These are phyloP conservation scores for Dendrobium nobile DNA, from an alignment of 106 monocot genomes.

Conservation along the genomic window DNA sequence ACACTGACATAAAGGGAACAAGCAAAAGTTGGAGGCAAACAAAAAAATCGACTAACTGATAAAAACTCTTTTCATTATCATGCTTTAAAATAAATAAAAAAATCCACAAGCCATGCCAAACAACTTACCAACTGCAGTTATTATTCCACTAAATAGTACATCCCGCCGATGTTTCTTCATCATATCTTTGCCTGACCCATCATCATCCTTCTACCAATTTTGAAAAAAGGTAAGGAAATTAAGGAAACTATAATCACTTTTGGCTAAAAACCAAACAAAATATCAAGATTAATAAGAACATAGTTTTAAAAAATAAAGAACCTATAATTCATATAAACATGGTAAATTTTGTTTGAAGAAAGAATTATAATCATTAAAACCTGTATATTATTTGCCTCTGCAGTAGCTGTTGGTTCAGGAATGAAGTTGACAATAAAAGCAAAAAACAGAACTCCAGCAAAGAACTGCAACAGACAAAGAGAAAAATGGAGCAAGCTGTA, in stretches of 20 bases:
- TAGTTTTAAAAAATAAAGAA: neutral
- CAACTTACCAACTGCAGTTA: slow-evolving; percentile 87
- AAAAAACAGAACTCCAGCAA: slow-evolving; percentile 80
- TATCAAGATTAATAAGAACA: neutral
- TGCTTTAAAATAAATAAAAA: neutral
- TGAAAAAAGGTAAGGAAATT: slow-evolving; percentile 20
- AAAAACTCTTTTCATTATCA: neutral
- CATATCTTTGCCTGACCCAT: slow-evolving; percentile 72
- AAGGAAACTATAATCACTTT: slow-evolving; percentile 1
- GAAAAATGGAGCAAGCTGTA: neutral
- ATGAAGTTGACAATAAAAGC: slow-evolving; percentile 77
- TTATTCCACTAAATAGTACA: slow-evolving; percentile 88
- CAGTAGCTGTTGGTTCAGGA: slow-evolving; percentile 69
- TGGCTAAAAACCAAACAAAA: neutral
- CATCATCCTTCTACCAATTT: slow-evolving; percentile 47
- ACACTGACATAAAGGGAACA: too few species aligned
- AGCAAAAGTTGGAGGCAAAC: neutral
- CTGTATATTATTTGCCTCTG: slow-evolving; percentile 27
- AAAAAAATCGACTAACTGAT: neutral
- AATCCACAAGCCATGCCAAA: neutral
- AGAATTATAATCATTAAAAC: slow-evolving; percentile 14
- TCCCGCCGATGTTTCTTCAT: slow-evolving; percentile 92
- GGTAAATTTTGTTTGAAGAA: neutral
- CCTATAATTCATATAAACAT: neutral
- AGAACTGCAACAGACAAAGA: slow-evolving; percentile 53